These are phyloP conservation scores for Populus tomentosa DNA, from an alignment of 441 rosid species.

Conservation along the genomic window DNA sequence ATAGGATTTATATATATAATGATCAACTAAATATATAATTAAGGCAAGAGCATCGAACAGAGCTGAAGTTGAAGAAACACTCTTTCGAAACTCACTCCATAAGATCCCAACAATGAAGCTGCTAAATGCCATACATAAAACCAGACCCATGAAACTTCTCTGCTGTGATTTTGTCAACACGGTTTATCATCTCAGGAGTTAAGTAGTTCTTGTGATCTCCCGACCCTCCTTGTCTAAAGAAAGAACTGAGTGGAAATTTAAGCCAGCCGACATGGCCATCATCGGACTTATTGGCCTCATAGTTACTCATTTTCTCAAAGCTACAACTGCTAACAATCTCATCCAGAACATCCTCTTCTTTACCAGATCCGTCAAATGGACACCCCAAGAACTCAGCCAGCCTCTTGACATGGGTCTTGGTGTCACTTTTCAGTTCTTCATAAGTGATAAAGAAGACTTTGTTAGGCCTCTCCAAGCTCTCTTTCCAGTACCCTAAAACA, in stretches of 20 bases:
- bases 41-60: too few species aligned
- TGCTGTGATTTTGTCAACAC: not conserved
- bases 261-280: not conserved
- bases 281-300: not conserved
- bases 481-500: not conserved
- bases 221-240: constrained; percentile 1
- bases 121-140: constrained; percentile 1
- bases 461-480: not conserved
- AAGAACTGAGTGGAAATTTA: not conserved
- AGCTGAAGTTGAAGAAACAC: too few species aligned
- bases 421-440: not conserved
- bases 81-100: too few species aligned
- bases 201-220: not conserved
- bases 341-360: not conserved
- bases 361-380: not conserved
- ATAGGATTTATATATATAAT: too few species aligned
- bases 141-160: not conserved
- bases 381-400: constrained; percentile 2
- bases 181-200: not conserved
- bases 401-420: not conserved
- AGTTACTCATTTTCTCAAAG: not conserved
- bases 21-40: too few species aligned
- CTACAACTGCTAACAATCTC: not conserved
- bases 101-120: too few species aligned
- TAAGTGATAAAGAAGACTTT: not conserved